Base-by-base conservation (phyloP, 768 basidiomycete genomes). In the Dioszegia crocea region DNA sequence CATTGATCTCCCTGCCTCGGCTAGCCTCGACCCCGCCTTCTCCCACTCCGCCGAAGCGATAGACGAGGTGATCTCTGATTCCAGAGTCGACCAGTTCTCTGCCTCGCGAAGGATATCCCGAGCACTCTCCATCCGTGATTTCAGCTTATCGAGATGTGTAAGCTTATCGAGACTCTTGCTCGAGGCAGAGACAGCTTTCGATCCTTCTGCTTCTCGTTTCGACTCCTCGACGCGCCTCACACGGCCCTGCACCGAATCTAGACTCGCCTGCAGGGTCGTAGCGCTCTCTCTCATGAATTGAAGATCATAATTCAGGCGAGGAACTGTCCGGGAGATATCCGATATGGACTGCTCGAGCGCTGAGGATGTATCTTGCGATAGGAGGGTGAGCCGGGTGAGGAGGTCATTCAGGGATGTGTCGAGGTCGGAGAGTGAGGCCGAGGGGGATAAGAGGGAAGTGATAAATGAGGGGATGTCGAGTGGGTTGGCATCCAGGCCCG, bases 211-310 rank as follows among this genome's bases (percentile, higher is more conserved):
- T 11, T 71, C 66, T 14, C 41, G 31, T 12, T 59, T 40, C 31
- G 33, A 79, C 24, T 47, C 54, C 19, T 53, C 31, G 4, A 30
- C 24, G 9, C 63, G 46, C 29, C 62, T 31, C 6, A 68, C 62
- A 2, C 67, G 41, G 3, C 85, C 83, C 56, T 86, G 83, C 17
- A 91, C 84, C 30, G 81, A 81, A 27, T 82, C 79, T 21, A 99
- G 80, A 9, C 84, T 79, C 27, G 79, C 80, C 60, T 88, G 87
- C 23, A 98, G 81, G 2, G 88, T 83, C 17, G 88, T 77, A 0
- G 93, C 92, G 30, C 87, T 85, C 68, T 98, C 94, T 41, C 89
- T 87, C 85, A 97, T 93, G 80, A 96, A 96, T 74, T 98, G 93
- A 33, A 99, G 81, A 77, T 98, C 96, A 75, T 96, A 98, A 1